Base-by-base conservation (phyloP, 2,329 filamentous ascomycete genomes). In the Periconia digitata region DNA sequence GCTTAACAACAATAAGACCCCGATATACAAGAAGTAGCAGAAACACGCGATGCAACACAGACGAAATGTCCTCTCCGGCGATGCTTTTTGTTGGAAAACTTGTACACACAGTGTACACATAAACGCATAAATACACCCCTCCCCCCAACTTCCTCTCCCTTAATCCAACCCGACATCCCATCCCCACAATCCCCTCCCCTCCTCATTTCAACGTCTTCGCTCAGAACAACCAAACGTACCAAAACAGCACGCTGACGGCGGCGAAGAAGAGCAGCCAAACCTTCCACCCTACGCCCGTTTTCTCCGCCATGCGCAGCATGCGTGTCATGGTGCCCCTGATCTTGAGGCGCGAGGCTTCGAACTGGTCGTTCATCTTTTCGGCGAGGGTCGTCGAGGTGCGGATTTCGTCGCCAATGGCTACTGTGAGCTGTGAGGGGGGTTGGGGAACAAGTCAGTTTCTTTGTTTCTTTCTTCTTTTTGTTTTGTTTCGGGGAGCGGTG, bases 401-500 rank as follows among this genome's bases (percentile, higher is more conserved):
- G 64, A 97, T 97, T 74, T 97, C 94, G 66, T 95, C 90, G 56
- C 94, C 94, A 58, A 99, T 99, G 5, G 92, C 90, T 32, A 90
- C 76, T 1, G 92, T 96, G 76, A 99, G 87, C 89, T 66, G 35
- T 6, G 18, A 37, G 21, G 3, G 27, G n/a, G 10, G n/a, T 32
- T 10, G 27, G n/a, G n/a, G n/a, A n/a, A 13, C n/a, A 13, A 4
- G 27, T 32, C 10, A 32, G 27, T 15, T 32, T 32, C 3, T 32
- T 12, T 32, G 12, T 15, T 32, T 5, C 8, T 32, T 3, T 32
- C 3, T 32, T 32, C 3, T 5, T 10, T 4, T 32, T 94, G 58
- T 27, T 16, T n/a, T n/a, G n/a, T n/a, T n/a, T n/a, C n/a, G n/a
- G n/a, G n/a, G n/a, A n/a, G n/a, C n/a, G n/a, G n/a, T n/a, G n/a